These are phyloP conservation scores for Fremontodendron californicum DNA, from an alignment of 345 rosid genomes.

Conservation along the genomic window DNA sequence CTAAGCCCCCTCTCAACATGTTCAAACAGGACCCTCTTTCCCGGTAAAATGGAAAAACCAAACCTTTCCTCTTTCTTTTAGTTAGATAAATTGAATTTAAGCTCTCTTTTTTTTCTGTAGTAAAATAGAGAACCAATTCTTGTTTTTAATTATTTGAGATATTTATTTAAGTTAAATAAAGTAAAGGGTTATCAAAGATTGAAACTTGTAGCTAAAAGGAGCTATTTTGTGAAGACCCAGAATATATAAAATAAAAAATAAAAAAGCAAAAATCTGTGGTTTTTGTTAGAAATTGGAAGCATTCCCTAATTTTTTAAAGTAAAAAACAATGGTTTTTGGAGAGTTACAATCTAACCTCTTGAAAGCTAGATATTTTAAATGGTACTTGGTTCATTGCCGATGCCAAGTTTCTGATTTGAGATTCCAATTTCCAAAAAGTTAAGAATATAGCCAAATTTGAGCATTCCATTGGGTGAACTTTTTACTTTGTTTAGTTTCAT, in stretches of 20 bases:
- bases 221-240: neutral
- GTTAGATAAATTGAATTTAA: neutral
- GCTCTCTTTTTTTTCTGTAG: neutral
- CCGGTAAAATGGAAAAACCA: slow-evolving; percentile 37
- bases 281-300: neutral
- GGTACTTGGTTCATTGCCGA: neutral
- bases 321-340: neutral
- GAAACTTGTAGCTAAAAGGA: neutral
- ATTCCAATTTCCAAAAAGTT: neutral
- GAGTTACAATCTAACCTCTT: neutral
- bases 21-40: slow-evolving; percentile 62
- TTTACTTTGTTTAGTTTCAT: neutral
- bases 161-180: neutral
- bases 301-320: neutral
- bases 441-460: neutral
- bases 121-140: neutral
- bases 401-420: neutral
- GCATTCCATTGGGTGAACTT: neutral
- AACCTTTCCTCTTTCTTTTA: neutral
- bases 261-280: neutral
- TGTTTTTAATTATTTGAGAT: neutral
- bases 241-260: neutral
- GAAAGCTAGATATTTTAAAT: neutral
- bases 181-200: neutral
- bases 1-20: slow-evolving; percentile 73